Percentiles rank a stretch among this genome's conserved stretches.
Conservation (phyloP, 371 early-diverging fungal genomes). For the Mucor velutinosus region DNA sequence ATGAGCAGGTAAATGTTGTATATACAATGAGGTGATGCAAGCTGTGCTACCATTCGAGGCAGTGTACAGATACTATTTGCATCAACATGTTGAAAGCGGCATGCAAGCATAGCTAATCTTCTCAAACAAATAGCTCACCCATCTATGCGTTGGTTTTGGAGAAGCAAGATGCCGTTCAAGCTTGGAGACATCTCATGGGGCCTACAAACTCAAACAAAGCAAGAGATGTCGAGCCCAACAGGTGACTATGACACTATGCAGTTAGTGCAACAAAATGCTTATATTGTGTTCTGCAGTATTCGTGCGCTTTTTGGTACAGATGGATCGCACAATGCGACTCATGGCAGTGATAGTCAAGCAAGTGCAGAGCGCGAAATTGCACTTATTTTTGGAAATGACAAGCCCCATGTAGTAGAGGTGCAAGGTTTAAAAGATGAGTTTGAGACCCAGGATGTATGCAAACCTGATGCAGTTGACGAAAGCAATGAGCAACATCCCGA, state of each 20-base stretch:
- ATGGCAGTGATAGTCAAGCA: constrained; percentile 71
- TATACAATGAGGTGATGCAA: constrained; percentile 10
- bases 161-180: constrained; percentile 62
- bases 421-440: background rate
- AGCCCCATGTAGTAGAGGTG: background rate
- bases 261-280: background rate
- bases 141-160: constrained; percentile 68
- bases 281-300: constrained; percentile 34
- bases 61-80: background rate
- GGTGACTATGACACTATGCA: constrained; percentile 17
- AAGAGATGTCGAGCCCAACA: constrained; percentile 56
- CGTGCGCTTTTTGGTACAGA: constrained; percentile 70
- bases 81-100: background rate
- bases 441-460: background rate
- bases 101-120: background rate
- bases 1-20: constrained; percentile 65
- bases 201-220: constrained; percentile 77
- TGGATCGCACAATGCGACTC: constrained; percentile 69
- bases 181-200: constrained; percentile 77
- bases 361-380: constrained; percentile 72
- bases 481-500: background rate
- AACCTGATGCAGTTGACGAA: background rate
- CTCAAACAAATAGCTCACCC: constrained; percentile 51
- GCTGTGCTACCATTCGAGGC: background rate
- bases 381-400: constrained; percentile 3